phyloP scores from a whole-genome alignment of 768 basidiomycete species.

The Dacryopinax spathularia region DNA sequence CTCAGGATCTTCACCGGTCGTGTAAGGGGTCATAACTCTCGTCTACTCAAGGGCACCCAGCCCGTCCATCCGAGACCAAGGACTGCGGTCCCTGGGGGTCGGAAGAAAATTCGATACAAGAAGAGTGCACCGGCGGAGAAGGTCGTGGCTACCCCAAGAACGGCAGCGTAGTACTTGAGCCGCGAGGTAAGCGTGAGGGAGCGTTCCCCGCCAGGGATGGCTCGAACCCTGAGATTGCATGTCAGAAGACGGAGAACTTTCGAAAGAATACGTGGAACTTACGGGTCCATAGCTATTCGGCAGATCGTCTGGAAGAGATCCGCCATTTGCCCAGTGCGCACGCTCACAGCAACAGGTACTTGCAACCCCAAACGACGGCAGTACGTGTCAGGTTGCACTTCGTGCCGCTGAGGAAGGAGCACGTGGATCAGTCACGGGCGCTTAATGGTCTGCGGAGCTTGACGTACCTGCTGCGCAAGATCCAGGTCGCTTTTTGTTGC shows the following conservation, averaged over 20 bases:
- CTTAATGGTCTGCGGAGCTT: neutral
- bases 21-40: constrained; percentile 1
- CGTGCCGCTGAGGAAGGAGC: constrained; percentile 55
- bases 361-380: constrained; percentile 78
- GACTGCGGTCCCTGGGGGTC: neutral
- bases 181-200: constrained; percentile 3
- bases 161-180: neutral
- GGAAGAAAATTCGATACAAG: neutral
- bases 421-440: neutral
- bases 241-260: neutral
- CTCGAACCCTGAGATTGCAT: neutral
- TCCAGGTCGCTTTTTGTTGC: constrained; percentile 99
- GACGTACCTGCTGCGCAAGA: constrained; percentile 74
- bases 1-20: neutral
- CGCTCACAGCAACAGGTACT: constrained; percentile 87
- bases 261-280: constrained; percentile 3
- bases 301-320: constrained; percentile 81
- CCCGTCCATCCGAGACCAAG: neutral
- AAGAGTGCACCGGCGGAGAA: neutral
- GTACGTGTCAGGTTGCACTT: constrained; percentile 97
- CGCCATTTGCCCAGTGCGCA: constrained; percentile 68
- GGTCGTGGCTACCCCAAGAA: neutral
- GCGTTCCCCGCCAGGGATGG: constrained; percentile 1
- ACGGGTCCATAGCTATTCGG: constrained; percentile 77
- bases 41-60: neutral